Evolutionary conservation across 257 asterid genomes (phyloP).

Genomic region (Cinchona pubescens): DNA sequence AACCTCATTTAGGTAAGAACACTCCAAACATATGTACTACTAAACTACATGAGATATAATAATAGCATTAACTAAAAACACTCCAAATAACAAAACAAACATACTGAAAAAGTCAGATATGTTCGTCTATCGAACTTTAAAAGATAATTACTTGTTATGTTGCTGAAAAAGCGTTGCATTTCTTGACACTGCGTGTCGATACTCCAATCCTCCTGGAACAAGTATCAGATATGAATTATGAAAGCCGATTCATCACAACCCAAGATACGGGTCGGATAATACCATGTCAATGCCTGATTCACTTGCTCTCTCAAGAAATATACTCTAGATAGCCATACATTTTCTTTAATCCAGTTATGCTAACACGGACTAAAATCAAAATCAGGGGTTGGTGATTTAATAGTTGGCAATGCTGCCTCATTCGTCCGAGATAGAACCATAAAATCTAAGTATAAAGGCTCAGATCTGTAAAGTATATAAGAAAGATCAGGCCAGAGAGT

Average conservation of each 20-base stretch:
- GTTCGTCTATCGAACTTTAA: background rate
- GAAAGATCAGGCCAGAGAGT: too few species aligned
- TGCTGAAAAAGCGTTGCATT: background rate
- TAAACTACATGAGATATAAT: too few species aligned
- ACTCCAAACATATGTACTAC: too few species aligned
- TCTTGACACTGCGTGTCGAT: background rate
- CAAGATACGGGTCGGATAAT: slow-evolving; percentile 19
- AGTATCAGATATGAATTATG: background rate
- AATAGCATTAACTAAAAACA: background rate
- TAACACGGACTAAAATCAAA: too few species aligned
- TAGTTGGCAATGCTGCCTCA: too few species aligned
- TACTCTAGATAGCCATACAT: too few species aligned
- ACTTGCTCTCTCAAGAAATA: background rate
- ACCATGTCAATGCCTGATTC: slow-evolving; percentile 1
- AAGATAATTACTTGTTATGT: background rate
- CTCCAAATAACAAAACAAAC: background rate
- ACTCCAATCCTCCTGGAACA: background rate
- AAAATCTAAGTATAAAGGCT: too few species aligned
- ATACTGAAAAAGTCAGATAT: background rate
- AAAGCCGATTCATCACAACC: background rate
- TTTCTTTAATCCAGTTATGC: too few species aligned
- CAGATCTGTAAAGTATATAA: too few species aligned
- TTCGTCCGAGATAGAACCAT: too few species aligned
- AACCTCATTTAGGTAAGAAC: too few species aligned
- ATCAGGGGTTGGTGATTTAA: too few species aligned